Evolutionary conservation across 768 basidiomycete species (phyloP), one percentile per base, ranked within the genome.

Genomic region (Pisolithus marmoratus): DNA sequence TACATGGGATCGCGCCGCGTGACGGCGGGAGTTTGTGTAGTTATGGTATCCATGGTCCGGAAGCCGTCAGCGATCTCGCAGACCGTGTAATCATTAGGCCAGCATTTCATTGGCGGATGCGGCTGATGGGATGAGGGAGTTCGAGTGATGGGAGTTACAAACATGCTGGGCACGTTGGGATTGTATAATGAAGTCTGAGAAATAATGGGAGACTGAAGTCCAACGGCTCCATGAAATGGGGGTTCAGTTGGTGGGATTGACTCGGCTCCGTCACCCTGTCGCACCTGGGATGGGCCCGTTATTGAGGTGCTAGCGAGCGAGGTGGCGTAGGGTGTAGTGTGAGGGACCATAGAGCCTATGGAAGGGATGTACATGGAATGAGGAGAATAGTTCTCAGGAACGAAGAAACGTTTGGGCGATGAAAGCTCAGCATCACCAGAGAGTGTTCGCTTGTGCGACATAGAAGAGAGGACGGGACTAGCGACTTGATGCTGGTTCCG

Each of bases 1-100:
- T n/a, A n/a, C n/a, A n/a, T n/a, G n/a, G n/a, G n/a, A n/a, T n/a
- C n/a, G n/a, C 78, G 79, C 58, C 85, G 85, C 3, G 82, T 85
- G 58, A 80, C 72, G 64, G 72, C 55, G 67, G 75, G 38, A 52
- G 60, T 62, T 47, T 67, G 60, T 0, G 60, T 56, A 8, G 69
- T 67, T 38, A 75, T 56, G n/a, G 50, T 19, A 49, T 75, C 72
- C 72, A 77, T 78, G 38, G 76, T 67, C 36, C 71, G 74, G 63
- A 87, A 85, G 2, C 85, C 85, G 1, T 65, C 61, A 1, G 83
- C 76, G 51, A 87, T 72, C 62, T 87, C 84, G 46, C 73, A 75
- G 20, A 87, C 85, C 8, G 81, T 82, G 63, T 84, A 85, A 67
- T 87, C 85, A 60, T 86, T 85, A 34, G 85, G 85, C 85, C 85